Percentiles rank a stretch among this genome's conserved stretches.
Evolutionary conservation across 352 stramenopile species (phyloP).

Genomic region (Phytophthora uliginosa): DNA sequence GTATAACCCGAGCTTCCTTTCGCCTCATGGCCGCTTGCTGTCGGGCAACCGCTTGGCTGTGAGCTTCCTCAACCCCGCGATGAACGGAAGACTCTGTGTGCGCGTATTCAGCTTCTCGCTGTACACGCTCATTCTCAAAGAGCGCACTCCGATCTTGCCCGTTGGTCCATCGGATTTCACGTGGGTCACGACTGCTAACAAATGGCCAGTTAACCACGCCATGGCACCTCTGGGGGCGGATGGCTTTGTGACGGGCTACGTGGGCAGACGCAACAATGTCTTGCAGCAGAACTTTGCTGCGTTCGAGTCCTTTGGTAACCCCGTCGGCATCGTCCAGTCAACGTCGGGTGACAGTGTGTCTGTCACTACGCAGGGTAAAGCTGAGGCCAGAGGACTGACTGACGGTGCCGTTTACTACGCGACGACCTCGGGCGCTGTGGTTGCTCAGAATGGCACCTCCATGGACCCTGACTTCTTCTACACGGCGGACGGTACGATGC

Average conservation of each 20-base stretch:
- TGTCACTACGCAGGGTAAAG: slow-evolving; percentile 38
- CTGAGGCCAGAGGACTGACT: slow-evolving; percentile 29
- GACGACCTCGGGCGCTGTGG: slow-evolving; percentile 57
- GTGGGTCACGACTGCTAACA: background rate
- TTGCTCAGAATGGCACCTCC: slow-evolving; percentile 19
- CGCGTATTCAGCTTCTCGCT: slow-evolving; percentile 59
- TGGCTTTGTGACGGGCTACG: slow-evolving; percentile 53
- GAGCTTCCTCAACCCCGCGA: slow-evolving; percentile 69
- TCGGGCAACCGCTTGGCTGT: slow-evolving; percentile 65
- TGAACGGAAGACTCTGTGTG: slow-evolving; percentile 53
- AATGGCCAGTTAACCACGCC: slow-evolving; percentile 46
- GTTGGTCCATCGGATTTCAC: slow-evolving; percentile 46
- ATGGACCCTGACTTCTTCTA: slow-evolving; percentile 52
- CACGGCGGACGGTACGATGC: slow-evolving; percentile 28
- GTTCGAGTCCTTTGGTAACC: slow-evolving; percentile 53
- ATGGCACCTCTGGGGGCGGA: slow-evolving; percentile 57
- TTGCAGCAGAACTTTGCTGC: slow-evolving; percentile 56
- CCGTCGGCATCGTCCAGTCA: slow-evolving; percentile 58
- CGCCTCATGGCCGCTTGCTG: slow-evolving; percentile 50
- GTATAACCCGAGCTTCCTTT: background rate
- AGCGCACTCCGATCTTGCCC: slow-evolving; percentile 62
- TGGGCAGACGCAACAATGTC: slow-evolving; percentile 45
- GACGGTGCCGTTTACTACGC: slow-evolving; percentile 63
- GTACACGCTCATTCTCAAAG: slow-evolving; percentile 51
- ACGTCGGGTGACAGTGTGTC: slow-evolving; percentile 33